phyloP scores from a whole-genome alignment of 345 rosid species.

The Geranium brycei region DNA sequence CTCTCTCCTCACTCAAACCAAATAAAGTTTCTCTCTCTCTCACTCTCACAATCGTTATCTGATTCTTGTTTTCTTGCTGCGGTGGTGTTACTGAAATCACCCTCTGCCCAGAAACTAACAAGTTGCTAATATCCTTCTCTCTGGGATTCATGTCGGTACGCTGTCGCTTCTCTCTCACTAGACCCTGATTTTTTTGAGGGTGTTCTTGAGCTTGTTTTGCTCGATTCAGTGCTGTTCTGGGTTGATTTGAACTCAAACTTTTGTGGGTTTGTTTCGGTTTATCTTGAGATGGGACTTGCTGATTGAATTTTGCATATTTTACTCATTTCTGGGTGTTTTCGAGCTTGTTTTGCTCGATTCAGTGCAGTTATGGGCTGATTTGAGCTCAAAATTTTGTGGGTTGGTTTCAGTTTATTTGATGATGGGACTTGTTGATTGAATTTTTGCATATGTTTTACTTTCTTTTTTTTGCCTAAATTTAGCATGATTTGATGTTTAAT shows the following conservation, averaged over 20 bases:
- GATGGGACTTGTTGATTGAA: background rate
- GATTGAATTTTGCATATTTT: background rate
- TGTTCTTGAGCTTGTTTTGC: background rate
- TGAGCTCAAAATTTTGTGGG: background rate
- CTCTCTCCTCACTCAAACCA: conserved; percentile 2
- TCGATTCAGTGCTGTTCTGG: background rate
- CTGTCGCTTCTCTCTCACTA: background rate
- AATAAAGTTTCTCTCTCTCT: conserved; percentile 8
- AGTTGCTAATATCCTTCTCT: background rate
- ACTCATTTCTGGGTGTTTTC: no score
- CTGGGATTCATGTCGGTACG: background rate
- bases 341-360: background rate
- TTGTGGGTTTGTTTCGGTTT: background rate
- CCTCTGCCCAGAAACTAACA: background rate
- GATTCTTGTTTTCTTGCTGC: background rate
- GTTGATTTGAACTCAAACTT: background rate
- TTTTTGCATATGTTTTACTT: background rate
- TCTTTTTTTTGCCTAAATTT: no score
- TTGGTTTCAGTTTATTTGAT: background rate
- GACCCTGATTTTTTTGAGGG: background rate
- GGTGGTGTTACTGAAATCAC: background rate
- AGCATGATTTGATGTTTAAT: background rate
- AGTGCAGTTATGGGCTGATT: background rate
- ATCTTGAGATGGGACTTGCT: background rate
- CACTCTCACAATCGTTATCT: conserved; percentile 7